Evolutionary conservation across 805 yeast species (phyloP).

Genomic region (Hanseniaspora guilliermondii): DNA sequence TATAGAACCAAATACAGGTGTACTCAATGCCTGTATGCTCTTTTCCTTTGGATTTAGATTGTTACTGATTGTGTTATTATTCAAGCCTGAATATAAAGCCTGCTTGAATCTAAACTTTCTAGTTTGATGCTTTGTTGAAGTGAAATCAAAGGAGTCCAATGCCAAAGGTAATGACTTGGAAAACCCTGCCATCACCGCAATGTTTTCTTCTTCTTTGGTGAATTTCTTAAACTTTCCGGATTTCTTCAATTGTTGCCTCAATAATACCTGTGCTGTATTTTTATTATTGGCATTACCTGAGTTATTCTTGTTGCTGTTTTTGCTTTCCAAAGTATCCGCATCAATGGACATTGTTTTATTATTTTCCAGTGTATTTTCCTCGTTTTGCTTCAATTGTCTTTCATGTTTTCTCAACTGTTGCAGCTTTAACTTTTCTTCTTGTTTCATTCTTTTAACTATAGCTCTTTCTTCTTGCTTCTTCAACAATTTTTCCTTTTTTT

Average conservation of each 20-base stretch:
- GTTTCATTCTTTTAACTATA: conserved; percentile 13
- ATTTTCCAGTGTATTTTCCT: conserved; percentile 15
- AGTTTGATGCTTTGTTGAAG: conserved; percentile 60
- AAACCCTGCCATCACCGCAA: conserved; percentile 81
- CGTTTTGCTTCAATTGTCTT: conserved; percentile 26
- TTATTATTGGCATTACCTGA: conserved; percentile 3
- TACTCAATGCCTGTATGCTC: conserved; percentile 8
- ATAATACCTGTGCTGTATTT: conserved; percentile 10
- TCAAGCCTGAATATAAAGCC: conserved; percentile 8
- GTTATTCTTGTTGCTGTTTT: conserved; percentile 13
- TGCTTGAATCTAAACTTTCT: conserved; percentile 80
- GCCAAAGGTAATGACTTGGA: conserved; percentile 72
- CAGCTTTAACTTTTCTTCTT: conserved; percentile 21
- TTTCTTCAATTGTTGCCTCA: conserved; percentile 11
- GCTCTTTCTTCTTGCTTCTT: conserved; percentile 15
- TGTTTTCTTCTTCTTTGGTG: conserved; percentile 87
- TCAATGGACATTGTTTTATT: not conserved
- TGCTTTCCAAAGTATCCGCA: not conserved
- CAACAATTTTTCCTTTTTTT: conserved; percentile 20
- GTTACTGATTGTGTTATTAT: conserved; percentile 2
- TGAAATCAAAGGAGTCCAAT: conserved; percentile 56
- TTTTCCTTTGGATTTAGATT: conserved; percentile 8
- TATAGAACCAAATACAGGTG: conserved; percentile 6
- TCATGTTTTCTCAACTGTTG: conserved; percentile 30
- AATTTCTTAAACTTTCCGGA: conserved; percentile 28